Conservation (phyloP, 495 filamentous ascomycete genomes). For the Aspergillus biplanus region DNA sequence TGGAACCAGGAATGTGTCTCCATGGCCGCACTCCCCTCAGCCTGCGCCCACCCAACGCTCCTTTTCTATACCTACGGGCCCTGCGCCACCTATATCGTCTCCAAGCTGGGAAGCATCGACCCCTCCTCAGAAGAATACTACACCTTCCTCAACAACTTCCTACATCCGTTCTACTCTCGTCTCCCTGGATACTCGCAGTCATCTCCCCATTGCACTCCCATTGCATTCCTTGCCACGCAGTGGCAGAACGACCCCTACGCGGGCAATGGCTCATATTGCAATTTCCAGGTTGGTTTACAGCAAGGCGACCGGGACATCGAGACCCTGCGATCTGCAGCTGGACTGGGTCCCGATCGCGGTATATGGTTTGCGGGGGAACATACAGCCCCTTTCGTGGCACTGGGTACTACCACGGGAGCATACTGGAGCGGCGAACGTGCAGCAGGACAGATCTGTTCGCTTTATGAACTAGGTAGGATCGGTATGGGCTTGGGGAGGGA, state of each 20-base stretch:
- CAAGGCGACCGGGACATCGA: slow-evolving; percentile 73
- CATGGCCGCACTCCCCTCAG: slow-evolving; percentile 64
- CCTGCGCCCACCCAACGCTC: slow-evolving; percentile 77
- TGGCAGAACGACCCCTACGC: slow-evolving; percentile 85
- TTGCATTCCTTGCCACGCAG: slow-evolving; percentile 66
- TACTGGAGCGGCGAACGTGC: slow-evolving; percentile 91
- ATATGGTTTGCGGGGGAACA: slow-evolving; percentile 96
- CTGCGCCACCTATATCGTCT: slow-evolving; percentile 55
- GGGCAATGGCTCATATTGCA: slow-evolving; percentile 87
- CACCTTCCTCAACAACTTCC: slow-evolving; percentile 44
- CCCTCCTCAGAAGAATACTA: slow-evolving; percentile 35
- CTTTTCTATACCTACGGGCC: slow-evolving; percentile 89
- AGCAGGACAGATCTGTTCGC: slow-evolving; percentile 61
- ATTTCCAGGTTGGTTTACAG: slow-evolving; percentile 79
- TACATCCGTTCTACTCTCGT: slow-evolving; percentile 69
- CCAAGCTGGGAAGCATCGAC: slow-evolving; percentile 34
- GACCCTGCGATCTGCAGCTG: slow-evolving; percentile 61
- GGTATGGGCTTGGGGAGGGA: slow-evolving; percentile 35
- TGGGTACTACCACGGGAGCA: slow-evolving; percentile 25
- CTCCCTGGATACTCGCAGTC: slow-evolving; percentile 64
- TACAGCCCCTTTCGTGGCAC: slow-evolving; percentile 74
- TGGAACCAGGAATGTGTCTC: slow-evolving; percentile 86
- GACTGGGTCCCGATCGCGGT: slow-evolving; percentile 63
- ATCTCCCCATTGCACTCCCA: slow-evolving; percentile 63
- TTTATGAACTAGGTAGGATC: slow-evolving; percentile 33